Evolutionary conservation across 1,284 basidiomycete genomes (phyloP), one percentile per base, ranked within the genome.

Genomic region (Malassezia dermatis): DNA sequence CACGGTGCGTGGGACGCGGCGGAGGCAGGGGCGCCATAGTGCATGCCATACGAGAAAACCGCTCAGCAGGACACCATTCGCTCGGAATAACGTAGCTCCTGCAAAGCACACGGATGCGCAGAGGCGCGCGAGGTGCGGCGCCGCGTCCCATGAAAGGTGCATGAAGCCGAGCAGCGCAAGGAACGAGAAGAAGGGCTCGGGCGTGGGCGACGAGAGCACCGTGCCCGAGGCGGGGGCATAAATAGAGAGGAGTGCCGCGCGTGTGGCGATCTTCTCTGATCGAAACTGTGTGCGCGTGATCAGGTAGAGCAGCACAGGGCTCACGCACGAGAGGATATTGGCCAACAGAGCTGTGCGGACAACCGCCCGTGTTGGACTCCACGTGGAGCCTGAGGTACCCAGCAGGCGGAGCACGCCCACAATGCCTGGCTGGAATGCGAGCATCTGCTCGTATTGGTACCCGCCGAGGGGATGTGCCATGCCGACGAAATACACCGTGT

Each of bases 121-220:
- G 11, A 79, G 82, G 84, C 44, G 83, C n/a, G 47, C 24, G 15
- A 52, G 24, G 4, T 13, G 41, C 24, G 41, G 23, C 15, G 10
- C 12, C 4, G 10, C 17, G 8, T 27, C 23, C 27, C 27, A 27
- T 15, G 24, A 27, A 1, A 43, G 41, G 27, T 34, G 24, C 34
- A 11, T 24, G 24, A 48, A 34, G 34, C 88, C 89, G 67, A 76
- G 77, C 66, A 91, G 89, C 0, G 86, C 84, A 13, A 86, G 75
- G 52, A 82, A 80, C 0, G 90, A 85, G 75, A 86, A 93, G 71
- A 89, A 85, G 0, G 89, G 84, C 69, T 96, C 93, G 40, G 80
- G 83, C 67, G 87, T 93, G 0, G 86, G 81, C 0, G 84, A 79
- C 15, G 81, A 79, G 13, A 88, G 75, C 0, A 85, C 84, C 0